phyloP scores from a whole-genome alignment of 2,329 filamentous ascomycete species.

The Cordyceps militaris region DNA sequence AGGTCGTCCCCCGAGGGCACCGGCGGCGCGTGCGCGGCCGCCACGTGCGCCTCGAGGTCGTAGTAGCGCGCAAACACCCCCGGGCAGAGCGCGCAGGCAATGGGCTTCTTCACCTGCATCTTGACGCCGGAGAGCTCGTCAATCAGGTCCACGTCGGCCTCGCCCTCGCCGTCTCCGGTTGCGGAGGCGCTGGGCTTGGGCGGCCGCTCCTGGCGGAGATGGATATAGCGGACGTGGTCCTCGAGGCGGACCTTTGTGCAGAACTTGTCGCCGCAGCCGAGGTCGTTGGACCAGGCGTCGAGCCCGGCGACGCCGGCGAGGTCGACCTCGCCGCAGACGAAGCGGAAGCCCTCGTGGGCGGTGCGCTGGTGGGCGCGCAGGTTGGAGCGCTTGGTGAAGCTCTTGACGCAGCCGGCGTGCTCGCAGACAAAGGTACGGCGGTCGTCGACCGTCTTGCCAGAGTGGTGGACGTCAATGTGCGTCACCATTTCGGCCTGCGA shows the following conservation, averaged over 20 bases:
- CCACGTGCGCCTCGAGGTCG: slow-evolving; percentile 42
- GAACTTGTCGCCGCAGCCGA: slow-evolving; percentile 70
- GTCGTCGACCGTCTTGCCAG: slow-evolving; percentile 52
- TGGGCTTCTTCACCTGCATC: slow-evolving; percentile 33
- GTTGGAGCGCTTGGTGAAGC: slow-evolving; percentile 79
- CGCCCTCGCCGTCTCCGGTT: slow-evolving; percentile 1
- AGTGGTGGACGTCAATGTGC: slow-evolving; percentile 74
- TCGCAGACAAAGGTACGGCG: slow-evolving; percentile 62
- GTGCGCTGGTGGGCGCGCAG: slow-evolving; percentile 71
- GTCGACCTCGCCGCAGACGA: slow-evolving; percentile 68
- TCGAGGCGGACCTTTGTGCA: slow-evolving; percentile 71
- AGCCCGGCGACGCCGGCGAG: slow-evolving; percentile 52
- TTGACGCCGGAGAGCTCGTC: slow-evolving; percentile 37
- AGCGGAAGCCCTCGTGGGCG: slow-evolving; percentile 69
- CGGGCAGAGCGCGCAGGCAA: slow-evolving; percentile 40
- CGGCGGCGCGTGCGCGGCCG: slow-evolving; percentile 23
- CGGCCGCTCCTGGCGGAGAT: slow-evolving; percentile 54
- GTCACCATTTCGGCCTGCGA: slow-evolving; percentile 62
- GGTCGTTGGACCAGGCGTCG: slow-evolving; percentile 53
- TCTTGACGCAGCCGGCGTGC: slow-evolving; percentile 61
- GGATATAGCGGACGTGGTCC: slow-evolving; percentile 76
- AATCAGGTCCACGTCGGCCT: slow-evolving; percentile 25
- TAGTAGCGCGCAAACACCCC: slow-evolving; percentile 43
- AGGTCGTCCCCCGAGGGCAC: slow-evolving; percentile 4
- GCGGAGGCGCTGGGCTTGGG: slow-evolving; percentile 20